A percentile compares a stretch with the other conserved stretches of the same genome.
phyloP scores from a whole-genome alignment of 1,284 basidiomycete genomes.

The Sparassis latifolia region DNA sequence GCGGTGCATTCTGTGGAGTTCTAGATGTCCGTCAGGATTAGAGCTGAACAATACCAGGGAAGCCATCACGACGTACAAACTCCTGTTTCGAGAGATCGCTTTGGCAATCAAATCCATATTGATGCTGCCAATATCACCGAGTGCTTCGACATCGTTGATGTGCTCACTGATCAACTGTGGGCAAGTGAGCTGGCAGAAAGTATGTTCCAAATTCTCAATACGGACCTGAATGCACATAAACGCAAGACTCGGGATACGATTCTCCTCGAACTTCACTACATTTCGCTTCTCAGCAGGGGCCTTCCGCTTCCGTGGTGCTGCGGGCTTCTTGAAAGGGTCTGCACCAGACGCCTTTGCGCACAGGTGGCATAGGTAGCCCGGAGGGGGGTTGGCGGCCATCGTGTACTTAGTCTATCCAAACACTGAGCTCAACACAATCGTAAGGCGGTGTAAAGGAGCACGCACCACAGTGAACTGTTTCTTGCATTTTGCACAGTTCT shows the following conservation, averaged over 20 bases:
- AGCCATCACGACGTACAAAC: slow-evolving; percentile 52
- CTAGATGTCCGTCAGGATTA: slow-evolving; percentile 26
- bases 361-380: slow-evolving; percentile 73
- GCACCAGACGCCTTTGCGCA: slow-evolving; percentile 72
- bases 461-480: slow-evolving; percentile 84
- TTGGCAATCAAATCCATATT: slow-evolving; percentile 82
- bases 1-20: slow-evolving; percentile 67
- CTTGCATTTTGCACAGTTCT: slow-evolving; percentile 76
- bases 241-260: slow-evolving; percentile 62
- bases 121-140: slow-evolving; percentile 79
- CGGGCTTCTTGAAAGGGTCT: slow-evolving; percentile 80
- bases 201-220: not conserved
- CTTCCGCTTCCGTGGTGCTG: slow-evolving; percentile 56
- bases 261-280: slow-evolving; percentile 66
- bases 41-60: slow-evolving; percentile 1
- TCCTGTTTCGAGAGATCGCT: slow-evolving; percentile 81
- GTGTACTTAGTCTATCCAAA: slow-evolving; percentile 75
- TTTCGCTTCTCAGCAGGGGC: slow-evolving; percentile 52
- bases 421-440: not conserved
- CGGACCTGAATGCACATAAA: slow-evolving; percentile 74
- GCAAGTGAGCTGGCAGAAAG: not conserved
- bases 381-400: slow-evolving; percentile 57
- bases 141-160: slow-evolving; percentile 86
- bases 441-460: not conserved
- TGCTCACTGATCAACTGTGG: slow-evolving; percentile 74